These are phyloP conservation scores for Monascus purpureus DNA, from an alignment of 495 filamentous ascomycete species.

Conservation along the genomic window DNA sequence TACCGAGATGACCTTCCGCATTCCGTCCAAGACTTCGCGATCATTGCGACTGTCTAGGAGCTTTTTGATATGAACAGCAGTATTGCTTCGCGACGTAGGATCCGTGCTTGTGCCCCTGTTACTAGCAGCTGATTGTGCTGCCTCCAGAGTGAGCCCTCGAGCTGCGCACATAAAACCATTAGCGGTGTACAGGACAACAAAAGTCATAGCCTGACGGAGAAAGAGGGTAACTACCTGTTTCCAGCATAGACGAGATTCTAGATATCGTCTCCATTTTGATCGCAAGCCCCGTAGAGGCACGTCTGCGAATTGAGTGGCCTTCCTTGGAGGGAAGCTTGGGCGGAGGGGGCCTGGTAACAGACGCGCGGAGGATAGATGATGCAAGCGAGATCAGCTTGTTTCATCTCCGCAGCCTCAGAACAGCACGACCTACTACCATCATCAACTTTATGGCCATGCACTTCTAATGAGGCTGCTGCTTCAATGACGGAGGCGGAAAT, in stretches of 20 bases:
- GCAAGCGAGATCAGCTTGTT: too few species aligned
- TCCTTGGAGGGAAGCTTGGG: too few species aligned
- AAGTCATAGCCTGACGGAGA: not conserved
- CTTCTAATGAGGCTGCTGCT: too few species aligned
- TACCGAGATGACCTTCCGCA: constrained; percentile 84
- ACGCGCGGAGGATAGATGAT: too few species aligned
- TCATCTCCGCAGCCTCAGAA: too few species aligned
- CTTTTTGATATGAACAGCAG: constrained; percentile 66
- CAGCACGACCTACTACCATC: too few species aligned
- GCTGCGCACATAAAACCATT: constrained; percentile 37
- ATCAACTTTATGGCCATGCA: too few species aligned
- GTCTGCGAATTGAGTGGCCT: constrained; percentile 7
- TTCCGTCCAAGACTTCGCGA: constrained; percentile 78
- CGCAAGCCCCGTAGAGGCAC: constrained; percentile 10
- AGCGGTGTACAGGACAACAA: constrained; percentile 3
- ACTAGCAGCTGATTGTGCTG: constrained; percentile 63
- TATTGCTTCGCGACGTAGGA: constrained; percentile 30
- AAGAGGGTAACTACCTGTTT: constrained; percentile 51
- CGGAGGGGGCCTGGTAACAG: too few species aligned
- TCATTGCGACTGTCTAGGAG: constrained; percentile 90
- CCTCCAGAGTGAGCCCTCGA: constrained; percentile 92
- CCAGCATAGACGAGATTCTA: constrained; percentile 79
- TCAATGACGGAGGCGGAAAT: too few species aligned
- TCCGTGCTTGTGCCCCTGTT: constrained; percentile 25
- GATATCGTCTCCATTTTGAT: constrained; percentile 86